Evolutionary conservation across 345 rosid species (phyloP), one percentile per base, ranked within the genome.

Genomic region (Odontarrhena argentea): DNA sequence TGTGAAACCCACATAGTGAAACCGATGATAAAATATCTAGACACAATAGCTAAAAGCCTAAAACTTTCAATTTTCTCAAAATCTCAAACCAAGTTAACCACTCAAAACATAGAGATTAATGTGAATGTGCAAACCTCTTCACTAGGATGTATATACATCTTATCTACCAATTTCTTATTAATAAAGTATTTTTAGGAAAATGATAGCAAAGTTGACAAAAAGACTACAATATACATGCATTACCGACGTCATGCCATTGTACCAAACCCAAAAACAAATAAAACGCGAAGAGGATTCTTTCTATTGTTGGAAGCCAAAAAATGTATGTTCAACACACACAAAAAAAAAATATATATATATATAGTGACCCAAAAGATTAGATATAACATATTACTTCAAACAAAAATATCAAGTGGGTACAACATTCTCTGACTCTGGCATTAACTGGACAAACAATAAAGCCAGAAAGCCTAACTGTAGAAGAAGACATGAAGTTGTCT

Each of bases 401-500:
- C 58, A 67, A 74, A 53, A 53, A 18, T 54, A 34, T 73, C 73
- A 89, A 24, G 97, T 90, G 47, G 97, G 97, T 15, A 83, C 86
- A 77, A 60, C 63, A 59, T 35, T 54, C 61, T 68, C 68, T 0
- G 75, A 47, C 51, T 55, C 75, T 65, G 86, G 73, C 26, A 79
- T 70, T 41, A 80, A 59, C 76, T 77, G 80, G 68, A 43, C 60
- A 59, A 78, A 54, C 32, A 80, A 53, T 76, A 82, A 70, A 55
- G 81, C 85, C 55, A 91, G 73, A 60, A 88, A 80, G 22, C 84
- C 56, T 70, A 91, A 41, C 84, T 86, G 93, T 36, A 83, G 67
- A 30, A 81, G 53, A 68, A 87, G 77, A 68, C 83, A 85, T 7
- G 68, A 66, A 34, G 83, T 71, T 40, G 72, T 76, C 78, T 81